Evolutionary conservation across 257 asterid genomes (phyloP).

Genomic region (Handroanthus guayacan): DNA sequence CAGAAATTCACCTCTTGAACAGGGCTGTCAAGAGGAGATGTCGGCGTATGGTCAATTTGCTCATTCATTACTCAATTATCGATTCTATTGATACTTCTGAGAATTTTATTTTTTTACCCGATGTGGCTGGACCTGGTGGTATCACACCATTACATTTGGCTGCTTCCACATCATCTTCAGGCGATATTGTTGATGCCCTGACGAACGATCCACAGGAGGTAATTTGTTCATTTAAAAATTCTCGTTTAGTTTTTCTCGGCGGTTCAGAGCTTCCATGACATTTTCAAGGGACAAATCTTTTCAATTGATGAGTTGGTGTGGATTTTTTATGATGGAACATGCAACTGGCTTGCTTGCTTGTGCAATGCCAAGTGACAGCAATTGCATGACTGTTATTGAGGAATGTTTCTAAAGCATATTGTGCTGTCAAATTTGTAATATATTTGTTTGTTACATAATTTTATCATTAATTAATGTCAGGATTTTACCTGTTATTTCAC

Average conservation of each 20-base stretch:
- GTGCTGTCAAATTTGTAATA: neutral
- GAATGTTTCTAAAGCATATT: neutral
- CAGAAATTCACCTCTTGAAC: slow-evolving; percentile 77
- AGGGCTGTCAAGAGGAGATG: slow-evolving; percentile 80
- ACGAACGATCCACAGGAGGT: slow-evolving; percentile 87
- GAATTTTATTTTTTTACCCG: slow-evolving; percentile 64
- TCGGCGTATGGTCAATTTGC: slow-evolving; percentile 67
- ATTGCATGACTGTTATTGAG: neutral
- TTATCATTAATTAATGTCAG: neutral
- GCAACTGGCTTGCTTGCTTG: neutral
- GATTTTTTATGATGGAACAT: neutral
- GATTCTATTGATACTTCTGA: slow-evolving; percentile 47
- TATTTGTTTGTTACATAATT: neutral
- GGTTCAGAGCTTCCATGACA: neutral
- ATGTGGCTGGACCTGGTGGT: slow-evolving; percentile 86
- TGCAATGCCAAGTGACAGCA: neutral
- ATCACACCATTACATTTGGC: slow-evolving; percentile 86
- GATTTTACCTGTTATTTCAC: neutral
- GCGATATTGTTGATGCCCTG: slow-evolving; percentile 70
- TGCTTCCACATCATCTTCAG: slow-evolving; percentile 67
- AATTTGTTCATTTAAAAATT: slow-evolving; percentile 26
- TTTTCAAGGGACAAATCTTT: neutral
- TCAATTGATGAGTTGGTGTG: neutral
- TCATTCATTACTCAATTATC: slow-evolving; percentile 49
- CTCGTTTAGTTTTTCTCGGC: neutral